phyloP scores from a whole-genome alignment of 108 stramenopile species.

The Nannochloropsis granulata region DNA sequence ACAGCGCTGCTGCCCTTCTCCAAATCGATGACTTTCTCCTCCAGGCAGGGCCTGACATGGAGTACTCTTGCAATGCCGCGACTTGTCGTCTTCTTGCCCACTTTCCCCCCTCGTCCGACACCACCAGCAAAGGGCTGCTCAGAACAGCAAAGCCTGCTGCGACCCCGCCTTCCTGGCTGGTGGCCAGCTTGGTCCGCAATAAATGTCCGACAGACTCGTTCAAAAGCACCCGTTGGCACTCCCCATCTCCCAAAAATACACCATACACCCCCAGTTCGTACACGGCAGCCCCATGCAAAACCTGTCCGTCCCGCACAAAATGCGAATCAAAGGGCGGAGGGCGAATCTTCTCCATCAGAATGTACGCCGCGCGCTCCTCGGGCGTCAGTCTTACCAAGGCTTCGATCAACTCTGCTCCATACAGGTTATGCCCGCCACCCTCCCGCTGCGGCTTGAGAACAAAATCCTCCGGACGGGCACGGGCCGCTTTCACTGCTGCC shows the following conservation, averaged over 20 bases:
- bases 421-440: constrained; percentile 91
- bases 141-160: constrained; percentile 49
- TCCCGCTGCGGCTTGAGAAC: constrained; percentile 94
- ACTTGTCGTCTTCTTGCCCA: not conserved
- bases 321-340: constrained; percentile 3
- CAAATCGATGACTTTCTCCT: not conserved
- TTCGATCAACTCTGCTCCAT: constrained; percentile 48
- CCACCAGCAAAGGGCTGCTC: constrained; percentile 26
- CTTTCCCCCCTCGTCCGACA: not conserved
- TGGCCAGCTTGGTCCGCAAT: constrained; percentile 39
- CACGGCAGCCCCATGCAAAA: not conserved
- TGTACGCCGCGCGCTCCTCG: constrained; percentile 16
- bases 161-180: constrained; percentile 50
- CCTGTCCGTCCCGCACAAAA: not conserved
- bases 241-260: constrained; percentile 15
- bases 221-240: constrained; percentile 5
- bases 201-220: constrained; percentile 39
- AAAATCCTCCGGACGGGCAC: constrained; percentile 47
- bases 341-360: constrained; percentile 40
- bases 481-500: constrained; percentile 47
- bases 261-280: constrained; percentile 46
- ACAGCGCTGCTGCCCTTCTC: not conserved
- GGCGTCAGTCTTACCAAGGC: constrained; percentile 1
- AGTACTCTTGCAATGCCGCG: not conserved
- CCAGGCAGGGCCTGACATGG: not conserved